Evolutionary conservation across 78 protist species (phyloP).

Genomic region (Ministeria vibrans): DNA sequence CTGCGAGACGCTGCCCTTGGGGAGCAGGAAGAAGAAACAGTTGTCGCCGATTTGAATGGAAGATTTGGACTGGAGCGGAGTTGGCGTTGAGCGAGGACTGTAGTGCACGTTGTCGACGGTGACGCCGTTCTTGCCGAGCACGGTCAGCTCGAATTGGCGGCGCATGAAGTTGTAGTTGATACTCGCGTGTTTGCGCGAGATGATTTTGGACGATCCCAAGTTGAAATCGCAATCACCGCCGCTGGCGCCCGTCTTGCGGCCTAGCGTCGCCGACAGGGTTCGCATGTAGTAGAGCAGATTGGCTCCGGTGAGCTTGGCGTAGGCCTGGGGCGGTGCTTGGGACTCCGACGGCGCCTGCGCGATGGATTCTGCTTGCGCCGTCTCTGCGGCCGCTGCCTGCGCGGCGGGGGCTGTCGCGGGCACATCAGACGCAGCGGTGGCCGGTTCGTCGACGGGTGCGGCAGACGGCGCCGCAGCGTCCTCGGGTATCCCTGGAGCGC

Average conservation of each 20-base stretch:
- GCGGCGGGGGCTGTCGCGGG: too few species aligned
- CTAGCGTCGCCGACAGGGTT: constrained; percentile 22
- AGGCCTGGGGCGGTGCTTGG: too few species aligned
- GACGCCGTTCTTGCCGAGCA: constrained; percentile 26
- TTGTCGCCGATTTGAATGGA: constrained; percentile 13
- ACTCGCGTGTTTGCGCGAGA: constrained; percentile 22
- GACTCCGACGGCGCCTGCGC: too few species aligned
- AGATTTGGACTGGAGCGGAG: background rate
- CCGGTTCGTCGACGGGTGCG: too few species aligned
- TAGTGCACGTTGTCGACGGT: background rate
- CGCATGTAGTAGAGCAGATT: constrained; percentile 16
- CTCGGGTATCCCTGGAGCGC: too few species aligned
- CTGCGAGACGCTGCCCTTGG: constrained; percentile 16
- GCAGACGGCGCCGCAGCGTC: too few species aligned
- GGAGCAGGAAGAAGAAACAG: constrained; percentile 10
- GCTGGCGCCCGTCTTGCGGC: background rate
- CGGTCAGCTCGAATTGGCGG: constrained; percentile 6
- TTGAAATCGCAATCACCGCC: constrained; percentile 9
- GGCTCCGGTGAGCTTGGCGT: constrained; percentile 6
- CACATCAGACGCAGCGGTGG: too few species aligned
- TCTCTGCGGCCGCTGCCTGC: too few species aligned
- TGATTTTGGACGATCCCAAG: background rate
- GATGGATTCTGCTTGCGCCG: too few species aligned
- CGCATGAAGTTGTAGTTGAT: constrained; percentile 10
- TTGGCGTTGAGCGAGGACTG: background rate